Evolutionary conservation across 352 stramenopile genomes (phyloP), one percentile per base, ranked within the genome.

Genomic region (Globisporangium radiosum): DNA sequence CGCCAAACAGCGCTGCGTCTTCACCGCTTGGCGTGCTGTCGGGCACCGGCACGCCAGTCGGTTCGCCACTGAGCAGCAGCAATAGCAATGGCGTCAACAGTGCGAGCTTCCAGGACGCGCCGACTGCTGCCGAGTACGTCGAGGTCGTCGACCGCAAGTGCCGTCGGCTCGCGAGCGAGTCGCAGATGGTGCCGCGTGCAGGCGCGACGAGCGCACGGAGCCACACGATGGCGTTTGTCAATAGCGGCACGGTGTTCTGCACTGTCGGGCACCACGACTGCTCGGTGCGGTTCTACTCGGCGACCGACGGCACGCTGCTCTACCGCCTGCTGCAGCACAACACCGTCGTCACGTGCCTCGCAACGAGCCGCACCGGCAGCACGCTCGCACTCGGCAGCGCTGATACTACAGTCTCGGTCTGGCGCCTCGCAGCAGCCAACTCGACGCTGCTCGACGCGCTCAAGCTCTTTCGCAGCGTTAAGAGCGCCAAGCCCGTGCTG

Each of bases 401-500:
- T 4, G 81, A 95, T 59, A 78, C 81, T 25, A 92, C 81, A 9
- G 76, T 95, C 44, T 92, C 80, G 7, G 68, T 93, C 13, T 95
- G 85, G 84, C 89, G 87, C 63, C 68, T 92, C 39, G 75, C 76
- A 25, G 72, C 68, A 43, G 77, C 76, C 47, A 89, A 73, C 33
- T 85, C 75, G 50, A 90, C 77, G 48, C 64, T 92, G 17, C 60
- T 95, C 39, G 73, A 89, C 47, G 83, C 83, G 33, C 70, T 95
- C 53, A 92, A 90, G 57, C 72, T 91, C 53, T 93, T 93, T 47
- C 70, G 81, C 55, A 73, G 75, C 2, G 66, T 75, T 38, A 85
- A 81, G 53, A 71, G 45, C 40, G 52, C 54, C 5, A 84, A 84
- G 13, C 82, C 81, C 14, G 81, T 91, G n/a, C 72, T 89, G 43